Conservation (phyloP, 1,284 basidiomycete genomes). For the Naganishia albida region DNA sequence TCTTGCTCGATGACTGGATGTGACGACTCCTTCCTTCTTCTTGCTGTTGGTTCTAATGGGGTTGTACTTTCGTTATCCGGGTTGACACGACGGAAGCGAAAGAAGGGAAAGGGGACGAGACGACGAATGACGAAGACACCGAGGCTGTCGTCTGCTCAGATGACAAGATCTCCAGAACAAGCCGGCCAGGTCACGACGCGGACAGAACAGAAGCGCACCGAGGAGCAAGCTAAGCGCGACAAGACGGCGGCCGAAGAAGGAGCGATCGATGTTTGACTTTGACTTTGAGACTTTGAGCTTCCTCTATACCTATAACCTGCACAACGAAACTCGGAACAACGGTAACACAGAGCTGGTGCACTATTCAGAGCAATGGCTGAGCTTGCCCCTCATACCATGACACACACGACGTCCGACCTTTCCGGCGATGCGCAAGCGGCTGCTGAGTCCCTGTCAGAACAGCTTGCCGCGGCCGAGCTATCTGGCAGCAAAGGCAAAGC, state of each 20-base stretch:
- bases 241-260: not conserved
- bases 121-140: not conserved
- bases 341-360: too few relatives aligned
- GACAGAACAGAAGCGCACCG: constrained; percentile 4
- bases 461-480: too few relatives aligned
- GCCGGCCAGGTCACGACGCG: not conserved
- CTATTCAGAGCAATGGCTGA: too few relatives aligned
- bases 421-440: too few relatives aligned
- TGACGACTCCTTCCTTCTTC: constrained; percentile 1
- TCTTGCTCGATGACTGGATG: constrained; percentile 8
- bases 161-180: constrained; percentile 9
- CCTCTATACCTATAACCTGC: not conserved
- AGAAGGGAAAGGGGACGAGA: not conserved
- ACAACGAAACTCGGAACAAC: too few relatives aligned
- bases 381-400: too few relatives aligned
- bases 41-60: constrained; percentile 1
- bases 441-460: too few relatives aligned
- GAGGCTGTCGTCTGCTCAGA: not conserved
- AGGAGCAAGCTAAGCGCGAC: not conserved
- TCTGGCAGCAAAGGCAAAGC: constrained; percentile 9
- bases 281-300: not conserved
- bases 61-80: constrained; percentile 5
- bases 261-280: not conserved
- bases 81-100: not conserved
- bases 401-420: too few relatives aligned